Evolutionary conservation across 2,329 filamentous ascomycete genomes (phyloP), one percentile per base, ranked within the genome.

Genomic region (Aspergillus quadricinctus): DNA sequence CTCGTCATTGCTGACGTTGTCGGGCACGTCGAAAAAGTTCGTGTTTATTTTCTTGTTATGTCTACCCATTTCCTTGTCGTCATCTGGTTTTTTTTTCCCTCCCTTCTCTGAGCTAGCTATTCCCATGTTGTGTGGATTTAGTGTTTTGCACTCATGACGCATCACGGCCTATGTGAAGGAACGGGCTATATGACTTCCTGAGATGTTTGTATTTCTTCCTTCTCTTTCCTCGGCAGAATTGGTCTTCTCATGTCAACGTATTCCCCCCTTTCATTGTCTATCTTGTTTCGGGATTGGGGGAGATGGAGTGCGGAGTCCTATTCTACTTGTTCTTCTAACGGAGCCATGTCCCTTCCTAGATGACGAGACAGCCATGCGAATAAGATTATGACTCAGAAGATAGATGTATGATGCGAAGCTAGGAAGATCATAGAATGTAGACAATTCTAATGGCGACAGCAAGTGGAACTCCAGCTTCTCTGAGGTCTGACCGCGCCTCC

Each of bases 11-110:
- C 65, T 66, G 61, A 62, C 61, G 64, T 71, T 68, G 66, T 68
- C 64, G 61, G 69, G 64, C 69, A 69, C 62, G 70, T 69, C 64
- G 65, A 74, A 73, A 46, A 73, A 72, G 70, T 73, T 72, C 68
- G 50, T 59, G 56, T 52, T 37, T 23, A 54, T 57, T 49, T 50
- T 49, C 28, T 51, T 58, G 35, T 50, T 48, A 48, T 51, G 57
- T 61, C 61, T 59, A 54, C 59, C 52, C 56, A 58, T 57, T 56
- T 55, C 59, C 51, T 57, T 60, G 57, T 61, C 58, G 62, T 54
- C 55, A 56, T 52, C 50, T 58, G 57, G n/a, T n/a, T n/a, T n/a
- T 50, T 56, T 60, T 61, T 65, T 58, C 64, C 68, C 61, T 65
- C 59, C 64, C 68, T 68, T 61, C 63, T 66, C 64, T 52, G 41